A percentile compares a stretch with the other conserved stretches of the same genome.
These are phyloP conservation scores for Cladophialophora chaetospira DNA, from an alignment of 2,329 filamentous ascomycete genomes.

Conservation along the genomic window DNA sequence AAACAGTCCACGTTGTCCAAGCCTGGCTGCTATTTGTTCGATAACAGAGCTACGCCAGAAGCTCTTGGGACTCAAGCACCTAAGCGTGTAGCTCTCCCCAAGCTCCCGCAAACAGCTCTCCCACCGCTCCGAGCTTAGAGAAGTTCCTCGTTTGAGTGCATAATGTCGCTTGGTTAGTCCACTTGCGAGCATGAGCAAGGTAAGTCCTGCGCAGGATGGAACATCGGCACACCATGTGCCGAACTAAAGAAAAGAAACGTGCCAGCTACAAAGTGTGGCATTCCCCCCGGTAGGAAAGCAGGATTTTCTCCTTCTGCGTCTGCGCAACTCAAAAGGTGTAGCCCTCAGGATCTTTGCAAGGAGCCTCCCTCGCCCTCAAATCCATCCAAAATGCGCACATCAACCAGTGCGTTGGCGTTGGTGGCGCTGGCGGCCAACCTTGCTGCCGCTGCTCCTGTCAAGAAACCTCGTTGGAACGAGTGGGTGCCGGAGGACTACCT, in stretches of 20 bases:
- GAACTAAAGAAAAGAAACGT: neutral
- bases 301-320: neutral
- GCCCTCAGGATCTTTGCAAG: neutral
- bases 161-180: constrained; percentile 12
- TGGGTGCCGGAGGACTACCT: constrained; percentile 31
- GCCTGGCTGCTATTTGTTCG: constrained; percentile 15
- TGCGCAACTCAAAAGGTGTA: constrained; percentile 2
- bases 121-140: constrained; percentile 1
- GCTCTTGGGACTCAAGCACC: neutral
- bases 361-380: neutral
- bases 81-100: neutral
- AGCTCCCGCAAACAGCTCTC: neutral
- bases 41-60: neutral
- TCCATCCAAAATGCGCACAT: constrained; percentile 18
- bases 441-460: constrained; percentile 15
- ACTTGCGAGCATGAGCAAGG: constrained; percentile 12
- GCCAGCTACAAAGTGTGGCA: constrained; percentile 13
- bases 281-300: neutral
- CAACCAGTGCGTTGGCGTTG: constrained; percentile 19
- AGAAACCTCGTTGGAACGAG: constrained; percentile 9
- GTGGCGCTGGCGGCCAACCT: constrained; percentile 16
- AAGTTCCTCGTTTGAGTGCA: constrained; percentile 1
- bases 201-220: constrained; percentile 3
- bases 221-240: constrained; percentile 3
- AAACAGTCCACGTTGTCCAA: constrained; percentile 19